Percentiles rank a stretch among this genome's conserved stretches.
Evolutionary conservation across 345 rosid species (phyloP).

Genomic region (Garcia nutans): DNA sequence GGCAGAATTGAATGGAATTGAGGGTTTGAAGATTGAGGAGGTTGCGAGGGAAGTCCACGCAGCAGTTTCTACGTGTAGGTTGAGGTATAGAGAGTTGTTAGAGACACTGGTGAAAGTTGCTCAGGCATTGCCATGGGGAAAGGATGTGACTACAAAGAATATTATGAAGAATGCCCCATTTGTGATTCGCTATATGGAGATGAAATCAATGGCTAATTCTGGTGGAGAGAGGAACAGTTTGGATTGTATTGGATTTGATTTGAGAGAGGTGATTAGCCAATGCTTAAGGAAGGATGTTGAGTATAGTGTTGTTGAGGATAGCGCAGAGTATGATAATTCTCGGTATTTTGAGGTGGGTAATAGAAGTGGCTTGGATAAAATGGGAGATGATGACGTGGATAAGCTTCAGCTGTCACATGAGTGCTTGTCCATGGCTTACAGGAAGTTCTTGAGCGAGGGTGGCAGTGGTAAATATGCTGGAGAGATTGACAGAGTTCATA

Average conservation of each 20-base stretch:
- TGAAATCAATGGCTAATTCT: conserved; percentile 51
- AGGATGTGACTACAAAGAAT: conserved; percentile 69
- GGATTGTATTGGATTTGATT: conserved; percentile 23
- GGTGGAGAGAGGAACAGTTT: conserved; percentile 6
- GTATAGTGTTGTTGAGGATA: conserved; percentile 30
- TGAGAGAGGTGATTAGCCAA: conserved; percentile 34
- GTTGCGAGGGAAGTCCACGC: conserved; percentile 46
- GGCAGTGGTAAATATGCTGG: conserved; percentile 5
- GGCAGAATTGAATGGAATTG: conserved; percentile 51
- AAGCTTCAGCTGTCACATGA: conserved; percentile 50
- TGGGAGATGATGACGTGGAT: conserved; percentile 11
- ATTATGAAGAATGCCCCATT: conserved; percentile 53
- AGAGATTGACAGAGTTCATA: conserved; percentile 14
- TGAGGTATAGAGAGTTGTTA: conserved; percentile 59
- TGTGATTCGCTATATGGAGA: conserved; percentile 70
- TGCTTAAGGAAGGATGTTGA: conserved; percentile 48
- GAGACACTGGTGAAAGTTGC: conserved; percentile 66
- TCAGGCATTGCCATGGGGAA: conserved; percentile 72
- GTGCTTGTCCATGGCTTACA: conserved; percentile 44
- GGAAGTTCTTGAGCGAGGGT: conserved; percentile 36
- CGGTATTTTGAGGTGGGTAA: conserved; percentile 35
- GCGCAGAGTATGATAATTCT: conserved; percentile 23
- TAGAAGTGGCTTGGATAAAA: conserved; percentile 6
- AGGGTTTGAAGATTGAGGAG: conserved; percentile 46
- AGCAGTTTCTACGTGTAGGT: conserved; percentile 41